Evolutionary conservation across 2,329 filamentous ascomycete genomes (phyloP), one percentile per base, ranked within the genome.

Genomic region (Tolypocladium tropicale): DNA sequence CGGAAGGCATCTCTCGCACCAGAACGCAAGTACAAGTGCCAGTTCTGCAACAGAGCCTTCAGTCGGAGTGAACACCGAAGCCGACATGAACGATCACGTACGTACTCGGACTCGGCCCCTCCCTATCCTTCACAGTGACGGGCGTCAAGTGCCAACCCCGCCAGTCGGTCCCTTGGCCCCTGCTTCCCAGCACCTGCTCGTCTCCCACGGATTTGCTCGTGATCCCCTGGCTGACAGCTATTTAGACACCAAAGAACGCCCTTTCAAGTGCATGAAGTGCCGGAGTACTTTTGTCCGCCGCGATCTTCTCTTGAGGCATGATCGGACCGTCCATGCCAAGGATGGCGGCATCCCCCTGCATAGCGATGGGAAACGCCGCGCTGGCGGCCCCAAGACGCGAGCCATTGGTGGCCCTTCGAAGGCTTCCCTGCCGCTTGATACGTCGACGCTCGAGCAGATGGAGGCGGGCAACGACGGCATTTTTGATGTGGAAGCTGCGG

Each of bases 21-120:
- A 56, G 94, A 97, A 79, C 93, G 95, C 80, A 96, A 96, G 76
- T 99, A 99, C 84, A 96, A 97, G 74, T 99, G 94, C 78, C 91
- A 96, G 79, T 97, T 96, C 75, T 97, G 94, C 79, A 92, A 92
- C 76, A 84, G 94, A 74, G 94, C 94, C 61, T 99, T 99, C 74
- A 96, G 92, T 77, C 83, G 94, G 73, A 96, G 91, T 73, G 94
- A 99, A 75, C 94, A 99, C 74, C 85, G 94, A 66, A 96, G 91
- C 76, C 83, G 94, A 74, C 94, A 99, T 75, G 94, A 99, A 76
- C 84, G 94, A 76, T 96, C 91, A 72, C 94, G 94, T 97, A 94
- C 80, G 93, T 93, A 56, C 34, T 23, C 10, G 46, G 43, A 32
- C 10, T 32, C 18, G 2, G 28, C 18, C 28, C 18, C 28, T 32